Conservation (phyloP, 2,329 filamentous ascomycete genomes). For the Fusarium incarnatum region DNA sequence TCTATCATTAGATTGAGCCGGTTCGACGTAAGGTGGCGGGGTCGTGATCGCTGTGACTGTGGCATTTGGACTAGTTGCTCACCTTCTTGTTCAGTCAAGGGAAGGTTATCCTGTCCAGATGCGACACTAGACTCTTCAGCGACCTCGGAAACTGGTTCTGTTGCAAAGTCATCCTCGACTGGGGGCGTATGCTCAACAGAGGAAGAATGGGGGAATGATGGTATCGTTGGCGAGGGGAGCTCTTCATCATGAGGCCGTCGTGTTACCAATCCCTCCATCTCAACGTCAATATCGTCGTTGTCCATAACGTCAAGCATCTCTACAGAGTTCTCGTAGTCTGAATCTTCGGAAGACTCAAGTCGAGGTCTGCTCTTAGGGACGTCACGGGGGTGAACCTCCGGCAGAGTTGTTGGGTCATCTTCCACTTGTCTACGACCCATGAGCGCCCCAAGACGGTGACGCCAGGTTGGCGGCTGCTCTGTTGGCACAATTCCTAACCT, state of each 20-base stretch:
- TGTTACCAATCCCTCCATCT: conserved; percentile 7
- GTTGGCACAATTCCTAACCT: conserved; percentile 27
- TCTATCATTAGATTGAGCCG: conserved; percentile 1
- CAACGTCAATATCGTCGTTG: conserved; percentile 1
- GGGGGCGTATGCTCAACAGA: not conserved
- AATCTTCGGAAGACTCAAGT: not conserved
- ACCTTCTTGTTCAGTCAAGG: not conserved
- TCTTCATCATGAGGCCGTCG: not conserved
- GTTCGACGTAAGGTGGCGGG: not conserved
- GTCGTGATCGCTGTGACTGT: not conserved
- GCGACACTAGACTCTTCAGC: not conserved
- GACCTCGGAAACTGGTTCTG: no score
- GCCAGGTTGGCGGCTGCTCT: conserved; percentile 17
- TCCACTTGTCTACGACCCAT: conserved; percentile 2
- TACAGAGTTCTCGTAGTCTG: not conserved
- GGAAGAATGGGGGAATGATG: not conserved
- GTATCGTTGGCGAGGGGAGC: conserved; percentile 9
- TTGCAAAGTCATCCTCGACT: not conserved
- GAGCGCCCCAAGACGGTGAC: conserved; percentile 14
- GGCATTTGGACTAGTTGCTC: not conserved
- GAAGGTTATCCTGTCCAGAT: not conserved
- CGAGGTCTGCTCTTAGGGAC: conserved; percentile 36
- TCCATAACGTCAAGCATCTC: not conserved
- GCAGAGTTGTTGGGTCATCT: conserved; percentile 34
- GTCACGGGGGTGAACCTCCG: conserved; percentile 28